Base-by-base conservation (phyloP, 805 yeast genomes). In the Candida loeiensis region DNA sequence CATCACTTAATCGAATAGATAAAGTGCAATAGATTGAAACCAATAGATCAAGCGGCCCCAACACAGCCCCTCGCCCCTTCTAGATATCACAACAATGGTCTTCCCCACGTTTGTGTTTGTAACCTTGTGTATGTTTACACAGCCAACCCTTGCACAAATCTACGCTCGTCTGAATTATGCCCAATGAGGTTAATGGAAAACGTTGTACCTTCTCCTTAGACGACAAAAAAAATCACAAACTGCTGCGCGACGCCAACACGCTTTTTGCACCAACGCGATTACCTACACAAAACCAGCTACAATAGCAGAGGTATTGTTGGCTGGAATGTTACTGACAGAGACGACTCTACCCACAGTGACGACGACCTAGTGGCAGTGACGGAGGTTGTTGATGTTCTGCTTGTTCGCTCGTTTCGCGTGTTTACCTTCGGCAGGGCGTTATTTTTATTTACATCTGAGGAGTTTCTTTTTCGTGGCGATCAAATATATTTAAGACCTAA, bases 151-250 rank as follows among this genome's bases (percentile, higher is more conserved):
- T 27, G 13, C 31, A 13, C 31, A 27, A 27, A 27, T 17, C 16
- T 5, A 15, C 15, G 16, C 27, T 30, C 33, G 33, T 30, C 33
- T 30, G 33, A 30, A 30, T 30, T 30, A 30, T 30, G 6, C 33
- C 33, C 33, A 30, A 30, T 16, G n/a, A 9, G 33, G 33, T 17
- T 17, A 30, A 30, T 30, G 33, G 33, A 16, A 30, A 30, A 30
- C 31, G 31, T 27, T 27, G 31, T 11, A 17, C 6, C 6, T 27
- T 27, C 31, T 27, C 31, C 31, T 27, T 27, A 7, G 31, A 27
- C 17, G 31, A 27, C 16, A 27, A 27, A 27, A 27, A 4, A 6
- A 11, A 5, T 6, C 31, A 27, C 31, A 27, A 27, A 27, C n/a
- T 9, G 24, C 9, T 21, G 17, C 17, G 17, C 16, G 17, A 27